Base-by-base conservation (phyloP, 768 basidiomycete genomes). In the Polyporus arcularius region DNA sequence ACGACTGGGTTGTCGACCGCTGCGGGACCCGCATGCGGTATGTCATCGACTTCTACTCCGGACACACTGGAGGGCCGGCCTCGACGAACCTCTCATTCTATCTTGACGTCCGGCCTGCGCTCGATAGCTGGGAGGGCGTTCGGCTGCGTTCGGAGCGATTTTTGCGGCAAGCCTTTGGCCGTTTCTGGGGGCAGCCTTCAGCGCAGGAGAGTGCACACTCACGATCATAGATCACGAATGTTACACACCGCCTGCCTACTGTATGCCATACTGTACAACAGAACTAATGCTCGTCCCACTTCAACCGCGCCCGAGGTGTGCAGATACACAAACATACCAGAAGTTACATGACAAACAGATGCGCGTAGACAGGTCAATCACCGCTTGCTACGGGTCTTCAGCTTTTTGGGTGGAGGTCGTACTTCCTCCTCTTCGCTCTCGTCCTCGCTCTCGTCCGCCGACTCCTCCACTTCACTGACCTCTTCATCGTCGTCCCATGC, bases 31-130 rank as follows among this genome's bases (percentile, higher is more conserved):
- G 85, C 58, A 80, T 94, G 71, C 88, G 96, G 53, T 99, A 99
- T 77, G 86, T 99, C 60, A 97, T 99, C 68, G 97, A 99, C 76
- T 99, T 98, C 75, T 99, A 99, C 78, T 90, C 92, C 3, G 96
- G 96, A 16, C 85, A 85, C 38, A 77, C 73, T 47, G 68, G 77
- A 28, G 77, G 73, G 12, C 67, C 83, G 11, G 68, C 78, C 1
- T 73, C 79, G 26, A 80, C 77, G 59, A 82, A 84, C 57, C 74
- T 92, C 14, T 92, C 94, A 0, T 98, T 99, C 75, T 96, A 88
- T 75, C 83, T 99, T 28, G 97, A 99, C 67, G 94, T 91, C 16
- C 83, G 97, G 45, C 97, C 97, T 1, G 96, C 97, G 8, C 72
- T 98, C 50, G 96, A 98, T 70, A 92, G 80, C 65, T 96, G 91